These are phyloP conservation scores for Osmanthus fragrans DNA, from an alignment of 257 asterid species.

Conservation along the genomic window DNA sequence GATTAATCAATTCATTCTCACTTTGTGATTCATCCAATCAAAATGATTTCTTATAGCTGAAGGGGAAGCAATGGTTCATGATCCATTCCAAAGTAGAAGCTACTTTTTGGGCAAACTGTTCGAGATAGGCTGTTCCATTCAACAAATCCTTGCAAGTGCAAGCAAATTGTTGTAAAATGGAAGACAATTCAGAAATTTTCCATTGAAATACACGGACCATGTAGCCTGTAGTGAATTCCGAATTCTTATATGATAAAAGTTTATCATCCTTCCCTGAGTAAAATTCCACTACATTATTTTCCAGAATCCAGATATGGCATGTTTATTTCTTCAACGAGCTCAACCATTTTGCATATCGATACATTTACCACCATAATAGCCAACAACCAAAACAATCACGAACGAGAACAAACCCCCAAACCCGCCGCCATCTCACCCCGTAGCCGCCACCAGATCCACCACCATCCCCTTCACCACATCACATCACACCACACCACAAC, in stretches of 20 bases:
- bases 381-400: too few relatives aligned
- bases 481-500: too few relatives aligned
- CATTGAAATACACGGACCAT: conserved; percentile 66
- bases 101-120: conserved; percentile 50
- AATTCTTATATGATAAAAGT: conserved; percentile 30
- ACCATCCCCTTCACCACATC: too few relatives aligned
- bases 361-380: too few relatives aligned
- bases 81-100: conserved; percentile 73
- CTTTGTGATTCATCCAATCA: conserved; percentile 71
- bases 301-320: conserved; percentile 42
- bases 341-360: conserved; percentile 54
- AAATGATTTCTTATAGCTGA: conserved; percentile 56
- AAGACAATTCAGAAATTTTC: conserved; percentile 61
- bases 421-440: too few relatives aligned
- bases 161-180: conserved; percentile 46
- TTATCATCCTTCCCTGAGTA: conserved; percentile 35
- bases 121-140: conserved; percentile 51
- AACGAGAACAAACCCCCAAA: too few relatives aligned
- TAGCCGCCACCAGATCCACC: too few relatives aligned
- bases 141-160: conserved; percentile 57
- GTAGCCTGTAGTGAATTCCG: conserved; percentile 48
- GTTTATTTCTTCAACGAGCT: conserved; percentile 69
- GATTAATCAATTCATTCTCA: conserved; percentile 50
- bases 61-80: conserved; percentile 75
- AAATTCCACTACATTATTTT: conserved; percentile 39